Percentiles rank a stretch among this genome's conserved stretches.
These are phyloP conservation scores for Yamadazyma membranifaciens DNA, from an alignment of 1,139 yeast genomes.

Conservation along the genomic window DNA sequence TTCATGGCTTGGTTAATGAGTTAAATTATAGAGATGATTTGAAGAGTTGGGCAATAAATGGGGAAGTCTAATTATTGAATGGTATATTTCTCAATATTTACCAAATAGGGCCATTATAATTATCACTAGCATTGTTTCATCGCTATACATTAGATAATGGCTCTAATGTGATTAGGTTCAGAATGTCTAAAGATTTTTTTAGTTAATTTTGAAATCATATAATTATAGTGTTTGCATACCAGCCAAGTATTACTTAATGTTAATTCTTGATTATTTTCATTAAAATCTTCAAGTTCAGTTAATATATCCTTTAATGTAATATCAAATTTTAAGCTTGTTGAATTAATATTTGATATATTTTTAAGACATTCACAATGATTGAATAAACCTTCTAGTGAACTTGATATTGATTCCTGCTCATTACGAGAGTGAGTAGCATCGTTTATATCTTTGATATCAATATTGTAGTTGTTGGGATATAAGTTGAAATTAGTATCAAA, in stretches of 20 bases:
- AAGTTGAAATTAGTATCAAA: too few species aligned
- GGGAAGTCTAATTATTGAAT: neutral
- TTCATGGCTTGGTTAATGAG: conserved; percentile 46
- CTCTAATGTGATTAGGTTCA: too few species aligned
- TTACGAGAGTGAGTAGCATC: too few species aligned
- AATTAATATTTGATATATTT: neutral
- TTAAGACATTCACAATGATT: neutral
- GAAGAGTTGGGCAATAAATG: conserved; percentile 41
- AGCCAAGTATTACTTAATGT: neutral
- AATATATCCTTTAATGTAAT: conserved; percentile 8
- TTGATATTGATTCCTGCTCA: too few species aligned
- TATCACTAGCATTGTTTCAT: too few species aligned
- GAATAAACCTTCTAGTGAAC: neutral
- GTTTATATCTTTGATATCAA: too few species aligned
- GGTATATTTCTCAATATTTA: too few species aligned
- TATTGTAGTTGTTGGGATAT: too few species aligned
- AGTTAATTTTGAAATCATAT: conserved; percentile 4
- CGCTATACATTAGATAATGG: too few species aligned
- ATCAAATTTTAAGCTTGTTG: conserved; percentile 2
- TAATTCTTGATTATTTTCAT: conserved; percentile 1
- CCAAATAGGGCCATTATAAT: too few species aligned
- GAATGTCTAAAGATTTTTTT: neutral
- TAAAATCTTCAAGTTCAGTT: conserved; percentile 7
- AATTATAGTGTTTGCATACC: neutral
- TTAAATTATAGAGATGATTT: conserved; percentile 40